Conservation (phyloP, 148 eudicot species). For the Vaccinium vitisidaea region DNA sequence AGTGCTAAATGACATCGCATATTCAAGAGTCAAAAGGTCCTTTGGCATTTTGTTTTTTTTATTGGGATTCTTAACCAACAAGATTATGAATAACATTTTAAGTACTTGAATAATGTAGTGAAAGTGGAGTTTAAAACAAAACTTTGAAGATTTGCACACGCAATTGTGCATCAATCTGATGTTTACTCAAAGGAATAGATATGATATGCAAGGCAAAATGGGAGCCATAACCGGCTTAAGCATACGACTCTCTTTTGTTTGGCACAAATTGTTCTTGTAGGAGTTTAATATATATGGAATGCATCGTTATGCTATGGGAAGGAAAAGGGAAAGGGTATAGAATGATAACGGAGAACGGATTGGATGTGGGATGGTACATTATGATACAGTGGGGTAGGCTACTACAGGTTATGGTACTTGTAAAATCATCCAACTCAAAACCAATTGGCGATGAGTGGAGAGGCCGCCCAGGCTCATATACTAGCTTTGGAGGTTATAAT, state of each 20-base stretch:
- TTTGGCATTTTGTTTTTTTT: neutral
- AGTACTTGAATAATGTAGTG: neutral
- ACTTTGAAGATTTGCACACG: neutral
- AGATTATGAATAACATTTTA: neutral
- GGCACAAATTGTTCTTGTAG: neutral
- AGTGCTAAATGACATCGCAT: neutral
- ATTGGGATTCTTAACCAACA: neutral
- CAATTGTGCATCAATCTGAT: neutral
- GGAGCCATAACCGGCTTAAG: neutral
- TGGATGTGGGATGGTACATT: neutral
- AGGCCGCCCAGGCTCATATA: too few species aligned
- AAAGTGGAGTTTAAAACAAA: neutral
- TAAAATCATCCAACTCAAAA: too few species aligned
- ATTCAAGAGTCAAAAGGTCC: neutral
- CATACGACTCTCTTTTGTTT: neutral
- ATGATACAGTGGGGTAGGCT: neutral
- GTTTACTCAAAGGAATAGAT: neutral
- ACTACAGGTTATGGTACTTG: neutral
- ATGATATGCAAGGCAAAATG: neutral
- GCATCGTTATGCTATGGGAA: neutral
- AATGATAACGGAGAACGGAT: neutral
- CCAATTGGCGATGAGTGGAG: too few species aligned
- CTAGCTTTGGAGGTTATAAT: too few species aligned
- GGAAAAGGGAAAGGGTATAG: neutral
- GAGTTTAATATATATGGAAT: neutral